A percentile compares a stretch with the other conserved stretches of the same genome.
Conservation (phyloP, 805 yeast species). For the Candida quercuum region DNA sequence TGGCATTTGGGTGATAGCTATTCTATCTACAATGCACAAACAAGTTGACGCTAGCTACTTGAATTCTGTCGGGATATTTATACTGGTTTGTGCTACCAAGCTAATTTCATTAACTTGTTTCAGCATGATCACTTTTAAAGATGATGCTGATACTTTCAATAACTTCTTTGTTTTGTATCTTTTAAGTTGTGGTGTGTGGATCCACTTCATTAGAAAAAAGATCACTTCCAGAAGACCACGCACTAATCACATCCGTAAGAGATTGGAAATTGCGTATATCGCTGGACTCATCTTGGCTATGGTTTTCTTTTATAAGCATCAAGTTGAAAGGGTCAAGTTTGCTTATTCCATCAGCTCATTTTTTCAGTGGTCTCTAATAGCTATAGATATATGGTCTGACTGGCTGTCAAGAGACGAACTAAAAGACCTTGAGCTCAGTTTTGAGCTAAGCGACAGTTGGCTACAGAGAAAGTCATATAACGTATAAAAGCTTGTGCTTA, state of each 20-base stretch:
- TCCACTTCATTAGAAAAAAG: slow-evolving; percentile 3
- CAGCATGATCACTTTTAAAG: slow-evolving; percentile 9
- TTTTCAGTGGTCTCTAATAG: slow-evolving; percentile 12
- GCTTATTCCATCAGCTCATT: slow-evolving; percentile 14
- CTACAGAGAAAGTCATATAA: slow-evolving; percentile 3
- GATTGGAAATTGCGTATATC: slow-evolving; percentile 1
- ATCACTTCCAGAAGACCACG: background rate
- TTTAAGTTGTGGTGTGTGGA: slow-evolving; percentile 5
- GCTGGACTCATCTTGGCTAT: slow-evolving; percentile 1
- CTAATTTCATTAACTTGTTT: slow-evolving; percentile 5
- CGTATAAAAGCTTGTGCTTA: slow-evolving; percentile 1
- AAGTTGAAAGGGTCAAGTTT: slow-evolving; percentile 8
- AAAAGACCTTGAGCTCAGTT: background rate
- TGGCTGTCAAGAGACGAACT: slow-evolving; percentile 4
- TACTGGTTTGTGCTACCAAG: background rate
- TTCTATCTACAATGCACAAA: background rate
- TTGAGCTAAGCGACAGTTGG: slow-evolving; percentile 5
- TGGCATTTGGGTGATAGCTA: background rate
- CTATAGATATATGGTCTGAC: slow-evolving; percentile 11
- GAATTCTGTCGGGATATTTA: background rate
- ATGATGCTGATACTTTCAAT: slow-evolving; percentile 5
- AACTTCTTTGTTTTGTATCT: slow-evolving; percentile 9
- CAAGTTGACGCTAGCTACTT: background rate
- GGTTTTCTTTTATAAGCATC: slow-evolving; percentile 13
- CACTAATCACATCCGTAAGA: slow-evolving; percentile 2